Evolutionary conservation across 225 moss, liverwort and hornwort genomes (phyloP).

Genomic region (Pseudisothecium myosuroides): DNA sequence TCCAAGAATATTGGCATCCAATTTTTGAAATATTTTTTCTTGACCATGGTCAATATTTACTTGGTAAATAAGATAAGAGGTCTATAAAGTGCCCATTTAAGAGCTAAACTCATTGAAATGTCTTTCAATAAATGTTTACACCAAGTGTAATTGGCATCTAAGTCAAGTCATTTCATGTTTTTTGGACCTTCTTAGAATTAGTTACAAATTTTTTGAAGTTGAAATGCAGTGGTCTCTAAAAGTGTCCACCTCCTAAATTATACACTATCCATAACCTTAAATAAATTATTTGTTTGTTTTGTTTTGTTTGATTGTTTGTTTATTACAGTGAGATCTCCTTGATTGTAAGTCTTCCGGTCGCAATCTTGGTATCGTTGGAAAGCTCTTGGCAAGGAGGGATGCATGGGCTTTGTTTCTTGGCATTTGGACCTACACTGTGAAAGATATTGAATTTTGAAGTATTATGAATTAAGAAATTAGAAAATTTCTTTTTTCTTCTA

Average conservation of each 20-base stretch:
- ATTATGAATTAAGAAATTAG: too few relatives aligned
- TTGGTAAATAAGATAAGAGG: background rate
- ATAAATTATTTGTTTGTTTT: too few relatives aligned
- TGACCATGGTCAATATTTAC: fast-evolving
- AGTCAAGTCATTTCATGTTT: background rate
- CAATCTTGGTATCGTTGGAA: too few relatives aligned
- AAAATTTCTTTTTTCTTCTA: too few relatives aligned
- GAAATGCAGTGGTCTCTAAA: background rate
- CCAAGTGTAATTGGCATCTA: background rate
- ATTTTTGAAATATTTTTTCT: background rate
- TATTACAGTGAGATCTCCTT: too few relatives aligned
- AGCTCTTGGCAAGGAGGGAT: too few relatives aligned
- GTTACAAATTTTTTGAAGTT: background rate
- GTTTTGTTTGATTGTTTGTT: too few relatives aligned
- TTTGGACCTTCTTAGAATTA: background rate
- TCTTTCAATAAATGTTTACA: background rate
- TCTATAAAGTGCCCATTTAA: background rate
- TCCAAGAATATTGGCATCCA: fast-evolving
- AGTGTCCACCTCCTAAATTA: background rate
- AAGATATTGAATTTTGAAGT: too few relatives aligned
- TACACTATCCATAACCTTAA: background rate
- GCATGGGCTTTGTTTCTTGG: too few relatives aligned
- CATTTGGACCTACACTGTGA: too few relatives aligned
- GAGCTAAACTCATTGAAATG: background rate
- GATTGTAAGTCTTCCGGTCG: too few relatives aligned